Evolutionary conservation across 2,329 filamentous ascomycete genomes (phyloP).

Genomic region (Lojkania enalia): DNA sequence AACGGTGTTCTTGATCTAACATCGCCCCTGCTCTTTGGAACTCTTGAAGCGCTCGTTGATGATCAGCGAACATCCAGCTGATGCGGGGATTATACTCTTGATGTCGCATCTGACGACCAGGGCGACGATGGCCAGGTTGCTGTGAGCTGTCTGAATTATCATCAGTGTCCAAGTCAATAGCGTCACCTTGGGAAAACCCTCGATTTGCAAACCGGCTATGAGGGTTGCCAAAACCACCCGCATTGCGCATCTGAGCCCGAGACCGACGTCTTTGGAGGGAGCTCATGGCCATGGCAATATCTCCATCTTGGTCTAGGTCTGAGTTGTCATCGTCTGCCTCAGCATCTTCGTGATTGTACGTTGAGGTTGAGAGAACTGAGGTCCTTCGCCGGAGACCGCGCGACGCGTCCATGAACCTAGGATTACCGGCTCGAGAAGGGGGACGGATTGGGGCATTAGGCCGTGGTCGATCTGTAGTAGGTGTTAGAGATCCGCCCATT

Average conservation of each 20-base stretch:
- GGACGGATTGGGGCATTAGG: conserved; percentile 46
- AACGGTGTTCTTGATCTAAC: conserved; percentile 42
- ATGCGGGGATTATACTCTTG: conserved; percentile 47
- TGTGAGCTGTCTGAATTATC: conserved; percentile 47
- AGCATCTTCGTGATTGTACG: conserved; percentile 46
- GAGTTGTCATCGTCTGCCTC: conserved; percentile 50
- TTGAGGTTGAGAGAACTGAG: conserved; percentile 40
- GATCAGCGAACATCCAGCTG: conserved; percentile 47
- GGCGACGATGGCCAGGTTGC: conserved; percentile 21
- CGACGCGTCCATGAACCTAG: conserved; percentile 38
- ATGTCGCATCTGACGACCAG: conserved; percentile 26
- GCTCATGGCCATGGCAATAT: conserved; percentile 42
- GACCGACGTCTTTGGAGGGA: conserved; percentile 40
- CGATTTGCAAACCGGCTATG: conserved; percentile 31
- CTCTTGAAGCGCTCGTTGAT: conserved; percentile 43
- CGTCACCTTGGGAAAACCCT: conserved; percentile 25
- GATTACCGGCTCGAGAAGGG: conserved; percentile 41
- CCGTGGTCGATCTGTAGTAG: conserved; percentile 51
- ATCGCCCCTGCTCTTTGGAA: conserved; percentile 35
- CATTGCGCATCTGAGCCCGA: conserved; percentile 38
- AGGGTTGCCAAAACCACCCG: conserved; percentile 26
- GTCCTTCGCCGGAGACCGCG: conserved; percentile 45
- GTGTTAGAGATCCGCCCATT: conserved; percentile 52
- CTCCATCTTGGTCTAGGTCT: conserved; percentile 42
- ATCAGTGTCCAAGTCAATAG: conserved; percentile 41